Percentiles rank a stretch among this genome's conserved stretches.
These are phyloP conservation scores for Leishmania amazonensis DNA, from an alignment of 208 protist species.

Conservation along the genomic window DNA sequence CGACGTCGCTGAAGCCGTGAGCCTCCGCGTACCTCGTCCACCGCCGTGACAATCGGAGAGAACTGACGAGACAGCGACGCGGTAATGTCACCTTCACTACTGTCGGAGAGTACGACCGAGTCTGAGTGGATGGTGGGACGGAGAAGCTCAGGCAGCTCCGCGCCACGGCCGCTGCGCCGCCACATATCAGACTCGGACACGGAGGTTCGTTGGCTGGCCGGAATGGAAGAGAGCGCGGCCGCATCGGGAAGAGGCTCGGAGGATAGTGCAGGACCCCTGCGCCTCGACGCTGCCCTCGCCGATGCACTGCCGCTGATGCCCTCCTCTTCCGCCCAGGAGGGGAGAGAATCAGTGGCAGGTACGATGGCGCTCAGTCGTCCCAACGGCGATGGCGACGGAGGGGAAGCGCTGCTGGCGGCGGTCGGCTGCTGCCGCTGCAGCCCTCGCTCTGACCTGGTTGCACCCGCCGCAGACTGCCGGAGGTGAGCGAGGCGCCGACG, in stretches of 20 bases:
- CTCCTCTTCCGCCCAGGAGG: neutral
- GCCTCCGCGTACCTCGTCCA: neutral
- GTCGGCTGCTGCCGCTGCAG: neutral
- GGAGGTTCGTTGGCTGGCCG: slow-evolving; percentile 15
- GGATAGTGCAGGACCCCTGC: neutral
- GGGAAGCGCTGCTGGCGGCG: neutral
- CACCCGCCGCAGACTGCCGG: slow-evolving; percentile 37
- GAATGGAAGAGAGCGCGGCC: slow-evolving; percentile 6
- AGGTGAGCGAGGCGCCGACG: slow-evolving; percentile 54
- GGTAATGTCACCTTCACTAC: neutral
- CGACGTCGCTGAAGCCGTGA: neutral
- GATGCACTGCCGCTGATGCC: neutral
- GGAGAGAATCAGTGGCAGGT: slow-evolving; percentile 5
- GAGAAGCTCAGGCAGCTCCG: neutral
- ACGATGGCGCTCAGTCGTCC: slow-evolving; percentile 24
- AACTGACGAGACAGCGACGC: slow-evolving; percentile 12
- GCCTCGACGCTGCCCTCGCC: neutral
- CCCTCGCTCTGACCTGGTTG: neutral
- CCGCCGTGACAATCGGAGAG: slow-evolving; percentile 11
- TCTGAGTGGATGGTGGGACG: slow-evolving; percentile 13
- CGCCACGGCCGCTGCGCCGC: neutral
- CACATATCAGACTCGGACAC: slow-evolving; percentile 3
- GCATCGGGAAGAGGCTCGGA: neutral
- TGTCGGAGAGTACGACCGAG: slow-evolving; percentile 6
- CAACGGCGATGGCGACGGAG: slow-evolving; percentile 6